Percentiles rank a stretch among this genome's conserved stretches.
These are phyloP conservation scores for Globisporangium nagaii DNA, from an alignment of 352 stramenopile genomes.

Conservation along the genomic window DNA sequence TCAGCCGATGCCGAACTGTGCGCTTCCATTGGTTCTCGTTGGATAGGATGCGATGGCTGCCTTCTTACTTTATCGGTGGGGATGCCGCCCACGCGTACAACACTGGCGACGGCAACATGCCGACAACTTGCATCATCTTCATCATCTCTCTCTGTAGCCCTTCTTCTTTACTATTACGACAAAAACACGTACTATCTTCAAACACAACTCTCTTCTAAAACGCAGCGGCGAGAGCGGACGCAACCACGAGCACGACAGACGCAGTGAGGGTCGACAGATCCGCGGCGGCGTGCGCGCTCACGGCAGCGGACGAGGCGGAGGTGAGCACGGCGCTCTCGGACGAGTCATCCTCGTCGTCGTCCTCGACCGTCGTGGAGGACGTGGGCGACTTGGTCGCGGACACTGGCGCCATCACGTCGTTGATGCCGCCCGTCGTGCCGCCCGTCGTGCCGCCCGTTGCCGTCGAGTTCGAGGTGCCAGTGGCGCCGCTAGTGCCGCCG, in stretches of 20 bases:
- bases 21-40: no score
- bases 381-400: constrained; percentile 10
- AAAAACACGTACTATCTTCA: no score
- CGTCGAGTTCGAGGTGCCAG: neutral
- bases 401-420: constrained; percentile 30
- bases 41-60: no score
- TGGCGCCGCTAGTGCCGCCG: no score
- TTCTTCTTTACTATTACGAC: no score
- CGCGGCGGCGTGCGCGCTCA: constrained; percentile 10
- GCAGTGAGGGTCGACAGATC: constrained; percentile 1
- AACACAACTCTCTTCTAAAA: neutral
- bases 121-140: no score
- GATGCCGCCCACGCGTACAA: no score
- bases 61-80: no score
- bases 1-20: no score
- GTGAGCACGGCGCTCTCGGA: constrained; percentile 36
- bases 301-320: constrained; percentile 13
- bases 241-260: constrained; percentile 2
- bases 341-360: constrained; percentile 59
- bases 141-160: no score
- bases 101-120: no score
- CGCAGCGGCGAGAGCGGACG: constrained; percentile 9
- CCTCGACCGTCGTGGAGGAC: constrained; percentile 15
- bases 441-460: neutral
- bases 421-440: constrained; percentile 10